Conservation (phyloP, 495 filamentous ascomycete species). For the Neurospora sublineolata region DNA sequence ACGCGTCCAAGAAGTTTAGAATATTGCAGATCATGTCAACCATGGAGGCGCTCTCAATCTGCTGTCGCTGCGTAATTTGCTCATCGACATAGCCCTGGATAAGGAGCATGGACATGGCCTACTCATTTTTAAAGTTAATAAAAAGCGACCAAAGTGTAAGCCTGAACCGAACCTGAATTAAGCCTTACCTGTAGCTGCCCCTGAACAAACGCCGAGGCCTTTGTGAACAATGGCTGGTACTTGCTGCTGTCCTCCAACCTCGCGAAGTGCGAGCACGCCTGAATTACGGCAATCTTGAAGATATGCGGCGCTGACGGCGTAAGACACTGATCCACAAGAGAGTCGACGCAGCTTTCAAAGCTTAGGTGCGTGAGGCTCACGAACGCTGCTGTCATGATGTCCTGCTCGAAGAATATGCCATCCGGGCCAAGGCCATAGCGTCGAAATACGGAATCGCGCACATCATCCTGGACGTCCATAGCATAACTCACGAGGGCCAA, state of each 20-base stretch:
- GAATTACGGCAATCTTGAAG: slow-evolving; percentile 50
- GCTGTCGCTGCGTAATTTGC: slow-evolving; percentile 26
- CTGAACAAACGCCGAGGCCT: slow-evolving; percentile 44
- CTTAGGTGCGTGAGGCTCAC: slow-evolving; percentile 48
- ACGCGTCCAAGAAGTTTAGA: slow-evolving; percentile 40
- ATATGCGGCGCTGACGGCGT: slow-evolving; percentile 41
- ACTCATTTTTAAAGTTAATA: slow-evolving; percentile 10
- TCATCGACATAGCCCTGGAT: slow-evolving; percentile 32
- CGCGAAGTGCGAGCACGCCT: slow-evolving; percentile 44
- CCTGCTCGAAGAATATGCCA: slow-evolving; percentile 38
- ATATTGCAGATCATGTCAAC: slow-evolving; percentile 38
- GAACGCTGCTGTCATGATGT: slow-evolving; percentile 54
- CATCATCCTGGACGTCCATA: slow-evolving; percentile 53
- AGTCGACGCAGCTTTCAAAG: slow-evolving; percentile 43
- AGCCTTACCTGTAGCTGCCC: slow-evolving; percentile 37
- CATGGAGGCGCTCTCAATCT: slow-evolving; percentile 25
- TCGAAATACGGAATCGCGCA: slow-evolving; percentile 51
- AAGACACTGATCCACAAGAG: slow-evolving; percentile 41
- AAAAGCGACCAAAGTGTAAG: not conserved
- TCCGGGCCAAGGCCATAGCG: slow-evolving; percentile 35
- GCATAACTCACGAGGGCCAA: slow-evolving; percentile 51
- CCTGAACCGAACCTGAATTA: not conserved
- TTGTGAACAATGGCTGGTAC: slow-evolving; percentile 42
- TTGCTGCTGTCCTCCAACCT: slow-evolving; percentile 35
- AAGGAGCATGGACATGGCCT: slow-evolving; percentile 31